Evolutionary conservation across 2,329 filamentous ascomycete genomes (phyloP).

Genomic region (Fusarium longipes): DNA sequence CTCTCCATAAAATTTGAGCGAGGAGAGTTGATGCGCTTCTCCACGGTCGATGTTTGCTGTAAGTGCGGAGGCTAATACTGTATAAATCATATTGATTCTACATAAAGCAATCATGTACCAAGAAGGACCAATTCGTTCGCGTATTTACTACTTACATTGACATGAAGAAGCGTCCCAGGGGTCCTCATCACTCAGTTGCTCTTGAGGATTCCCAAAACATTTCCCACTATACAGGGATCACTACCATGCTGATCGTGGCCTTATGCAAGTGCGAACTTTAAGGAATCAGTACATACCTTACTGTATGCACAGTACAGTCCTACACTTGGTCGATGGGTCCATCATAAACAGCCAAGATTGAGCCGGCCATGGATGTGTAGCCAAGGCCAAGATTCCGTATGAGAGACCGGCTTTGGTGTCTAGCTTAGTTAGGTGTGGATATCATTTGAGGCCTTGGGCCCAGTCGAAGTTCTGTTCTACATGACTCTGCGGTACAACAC

Average conservation of each 20-base stretch:
- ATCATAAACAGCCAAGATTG: conserved; percentile 16
- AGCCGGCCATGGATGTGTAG: neutral
- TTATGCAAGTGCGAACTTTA: conserved; percentile 8
- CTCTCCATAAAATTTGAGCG: conserved; percentile 11
- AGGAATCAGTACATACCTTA: conserved; percentile 7
- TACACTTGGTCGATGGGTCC: conserved; percentile 10
- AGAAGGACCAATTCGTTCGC: neutral
- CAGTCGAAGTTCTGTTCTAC: conserved; percentile 23
- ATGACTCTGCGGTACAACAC: conserved; percentile 36
- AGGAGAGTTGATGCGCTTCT: conserved; percentile 6
- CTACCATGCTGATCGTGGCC: neutral
- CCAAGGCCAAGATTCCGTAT: conserved; percentile 18
- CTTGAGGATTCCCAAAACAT: neutral
- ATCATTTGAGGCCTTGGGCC: conserved; percentile 24
- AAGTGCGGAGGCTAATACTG: neutral
- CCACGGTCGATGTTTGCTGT: conserved; percentile 6
- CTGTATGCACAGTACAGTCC: conserved; percentile 1
- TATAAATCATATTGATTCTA: neutral
- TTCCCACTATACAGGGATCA: conserved; percentile 21
- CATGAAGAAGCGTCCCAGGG: neutral
- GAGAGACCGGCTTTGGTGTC: conserved; percentile 2
- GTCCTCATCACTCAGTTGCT: neutral
- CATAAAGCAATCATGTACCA: neutral
- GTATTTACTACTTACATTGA: neutral
- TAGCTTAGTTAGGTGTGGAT: conserved; percentile 31